Evolutionary conservation across 495 filamentous ascomycete species (phyloP), one percentile per base, ranked within the genome.

Genomic region (Recurvomyces mirabilis): DNA sequence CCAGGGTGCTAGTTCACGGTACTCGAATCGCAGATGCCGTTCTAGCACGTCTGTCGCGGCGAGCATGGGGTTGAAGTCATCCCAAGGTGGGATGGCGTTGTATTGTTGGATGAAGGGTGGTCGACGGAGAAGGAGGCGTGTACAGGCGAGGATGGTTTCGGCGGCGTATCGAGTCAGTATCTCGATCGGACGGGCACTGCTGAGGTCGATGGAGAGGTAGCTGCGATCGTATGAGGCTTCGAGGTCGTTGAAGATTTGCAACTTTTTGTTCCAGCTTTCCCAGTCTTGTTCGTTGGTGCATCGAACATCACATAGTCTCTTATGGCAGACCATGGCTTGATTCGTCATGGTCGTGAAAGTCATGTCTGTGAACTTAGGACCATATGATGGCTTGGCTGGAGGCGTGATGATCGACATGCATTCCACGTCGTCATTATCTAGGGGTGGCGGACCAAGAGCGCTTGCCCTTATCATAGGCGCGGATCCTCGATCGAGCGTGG

Each of bases 401-500:
- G n/a, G n/a, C n/a, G n/a, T n/a, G n/a, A n/a, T n/a, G n/a, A n/a
- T n/a, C n/a, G n/a, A n/a, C n/a, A n/a, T n/a, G n/a, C n/a, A n/a
- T n/a, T 38, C 36, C 6, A 17, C n/a, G 14, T 38, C 36, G 36
- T 5, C 24, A 35, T 21, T 38, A 23, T 10, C 6, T 11, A 33
- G 15, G 9, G 18, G 28, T 34, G 23, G 41, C 14, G 22, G 26
- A 32, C 18, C 18, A 7, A 41, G 20, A 11, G 38, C 23, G 9
- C 12, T 29, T 13, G n/a, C 19, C 19, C 10, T 44, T 21, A 44
- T 23, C 26, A 33, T 12, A 7, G 41, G 14, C 14, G 24, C 23
- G 23, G 41, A 33, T 15, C 41, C 41, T 34, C 41, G 28, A 14
- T 44, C 41, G 9, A 44, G 18, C n/a, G 29, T 34, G 15, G 41